A percentile compares a stretch with the other conserved stretches of the same genome.
These are phyloP conservation scores for Leccinum subgranulosum DNA, from an alignment of 768 basidiomycete genomes.

Conservation along the genomic window DNA sequence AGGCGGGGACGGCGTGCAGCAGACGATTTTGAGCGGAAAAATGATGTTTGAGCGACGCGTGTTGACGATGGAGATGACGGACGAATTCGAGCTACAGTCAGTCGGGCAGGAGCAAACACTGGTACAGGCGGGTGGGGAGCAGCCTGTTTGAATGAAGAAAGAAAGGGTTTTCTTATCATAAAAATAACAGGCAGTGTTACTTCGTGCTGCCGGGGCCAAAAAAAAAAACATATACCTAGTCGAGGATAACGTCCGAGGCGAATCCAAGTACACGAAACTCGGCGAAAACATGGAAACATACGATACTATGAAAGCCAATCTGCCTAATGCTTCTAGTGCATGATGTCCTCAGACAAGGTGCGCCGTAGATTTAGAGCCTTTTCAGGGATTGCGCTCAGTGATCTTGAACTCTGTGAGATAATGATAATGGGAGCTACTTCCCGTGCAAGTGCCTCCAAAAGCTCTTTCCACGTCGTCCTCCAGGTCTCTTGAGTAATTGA, in stretches of 20 bases:
- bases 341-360: not conserved
- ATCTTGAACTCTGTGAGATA: not conserved
- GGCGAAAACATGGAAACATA: not conserved
- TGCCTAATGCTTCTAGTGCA: not conserved
- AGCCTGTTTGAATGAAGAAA: not conserved
- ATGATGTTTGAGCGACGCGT: constrained; percentile 8
- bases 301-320: not conserved
- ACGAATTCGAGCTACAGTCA: constrained; percentile 2
- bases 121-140: not conserved
- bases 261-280: no score
- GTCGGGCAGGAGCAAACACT: not conserved
- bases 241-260: not conserved
- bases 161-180: no score
- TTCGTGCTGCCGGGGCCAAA: not conserved
- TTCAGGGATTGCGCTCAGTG: not conserved
- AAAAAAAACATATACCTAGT: not conserved
- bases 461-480: not conserved
- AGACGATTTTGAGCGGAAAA: constrained; percentile 1
- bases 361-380: not conserved
- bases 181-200: no score
- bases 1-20: not conserved
- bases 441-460: not conserved
- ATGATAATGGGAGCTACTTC: not conserved
- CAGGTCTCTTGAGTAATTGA: not conserved
- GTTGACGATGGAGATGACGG: not conserved